Evolutionary conservation across 148 eudicot species (phyloP).

Genomic region (Silene uniflora): DNA sequence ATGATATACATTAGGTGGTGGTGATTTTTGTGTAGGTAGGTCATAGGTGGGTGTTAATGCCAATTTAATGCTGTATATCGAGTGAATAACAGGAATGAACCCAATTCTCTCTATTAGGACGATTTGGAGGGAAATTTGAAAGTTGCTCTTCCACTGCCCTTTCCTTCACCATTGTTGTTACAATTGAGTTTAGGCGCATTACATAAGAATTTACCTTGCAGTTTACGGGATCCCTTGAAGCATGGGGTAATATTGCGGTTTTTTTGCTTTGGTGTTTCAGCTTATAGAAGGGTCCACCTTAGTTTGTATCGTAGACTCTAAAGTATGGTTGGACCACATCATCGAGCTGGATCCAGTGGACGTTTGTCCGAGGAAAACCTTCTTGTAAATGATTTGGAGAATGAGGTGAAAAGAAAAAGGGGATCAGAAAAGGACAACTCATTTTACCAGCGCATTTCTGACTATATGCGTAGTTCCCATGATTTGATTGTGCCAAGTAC

Average conservation of each 20-base stretch:
- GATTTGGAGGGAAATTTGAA: not conserved
- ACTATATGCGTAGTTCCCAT: not conserved
- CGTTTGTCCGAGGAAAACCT: conserved; percentile 22
- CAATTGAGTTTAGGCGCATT: not conserved
- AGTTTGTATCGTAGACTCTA: not conserved
- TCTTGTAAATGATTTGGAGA: conserved; percentile 22
- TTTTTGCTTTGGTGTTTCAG: not conserved
- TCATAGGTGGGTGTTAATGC: not conserved
- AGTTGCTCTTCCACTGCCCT: not conserved
- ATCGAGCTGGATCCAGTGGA: conserved; percentile 35
- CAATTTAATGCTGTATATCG: not conserved
- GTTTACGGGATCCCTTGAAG: not conserved
- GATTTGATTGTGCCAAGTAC: conserved; percentile 11
- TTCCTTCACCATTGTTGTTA: not conserved
- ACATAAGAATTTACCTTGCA: not conserved
- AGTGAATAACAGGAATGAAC: too few species aligned
- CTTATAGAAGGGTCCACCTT: conserved; percentile 1
- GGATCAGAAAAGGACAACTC: conserved; percentile 23
- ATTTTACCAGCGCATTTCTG: conserved; percentile 10
- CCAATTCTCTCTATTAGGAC: not conserved
- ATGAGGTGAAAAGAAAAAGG: conserved; percentile 17
- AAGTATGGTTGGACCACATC: conserved; percentile 29
- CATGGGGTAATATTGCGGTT: not conserved
- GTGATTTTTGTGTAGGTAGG: not conserved
- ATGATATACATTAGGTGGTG: not conserved